These are phyloP conservation scores for Solidago caesia DNA, from an alignment of 129 eudicot species.

Conservation along the genomic window DNA sequence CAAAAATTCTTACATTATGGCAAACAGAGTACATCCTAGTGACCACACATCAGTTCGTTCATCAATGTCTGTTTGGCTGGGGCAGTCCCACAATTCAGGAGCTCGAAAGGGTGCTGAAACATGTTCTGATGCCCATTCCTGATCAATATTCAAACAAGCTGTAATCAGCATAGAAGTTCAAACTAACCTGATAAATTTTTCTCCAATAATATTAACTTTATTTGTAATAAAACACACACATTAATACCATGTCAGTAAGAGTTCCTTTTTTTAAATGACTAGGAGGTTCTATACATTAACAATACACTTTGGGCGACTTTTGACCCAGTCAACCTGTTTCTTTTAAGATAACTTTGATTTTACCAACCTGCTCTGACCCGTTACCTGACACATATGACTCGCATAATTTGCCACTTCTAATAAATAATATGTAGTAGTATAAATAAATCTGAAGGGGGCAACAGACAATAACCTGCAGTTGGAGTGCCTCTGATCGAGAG, in stretches of 20 bases:
- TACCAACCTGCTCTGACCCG: neutral
- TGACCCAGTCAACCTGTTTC: neutral
- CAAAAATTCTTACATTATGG: slow-evolving; percentile 65
- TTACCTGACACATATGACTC: too few relatives aligned
- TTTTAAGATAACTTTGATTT: neutral
- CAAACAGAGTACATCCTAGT: slow-evolving; percentile 80
- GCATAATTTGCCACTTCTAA: neutral
- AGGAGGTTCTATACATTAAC: neutral
- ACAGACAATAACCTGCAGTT: slow-evolving; percentile 57
- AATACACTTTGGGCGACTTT: neutral
- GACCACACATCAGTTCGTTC: slow-evolving; percentile 97
- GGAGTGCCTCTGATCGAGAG: slow-evolving; percentile 84
- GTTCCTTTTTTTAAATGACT: too few relatives aligned
- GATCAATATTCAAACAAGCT: slow-evolving; percentile 27
- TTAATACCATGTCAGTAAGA: too few relatives aligned
- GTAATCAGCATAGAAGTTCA: neutral
- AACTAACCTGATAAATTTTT: neutral
- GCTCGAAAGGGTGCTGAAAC: slow-evolving; percentile 95
- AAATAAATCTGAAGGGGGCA: neutral
- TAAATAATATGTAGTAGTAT: too few relatives aligned
- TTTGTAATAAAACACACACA: too few relatives aligned
- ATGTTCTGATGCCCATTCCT: slow-evolving; percentile 98
- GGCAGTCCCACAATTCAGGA: slow-evolving; percentile 98
- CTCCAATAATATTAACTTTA: too few relatives aligned
- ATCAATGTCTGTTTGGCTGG: slow-evolving; percentile 86